Evolutionary conservation across 345 rosid genomes (phyloP).

Genomic region (Hibiscus syriacus): DNA sequence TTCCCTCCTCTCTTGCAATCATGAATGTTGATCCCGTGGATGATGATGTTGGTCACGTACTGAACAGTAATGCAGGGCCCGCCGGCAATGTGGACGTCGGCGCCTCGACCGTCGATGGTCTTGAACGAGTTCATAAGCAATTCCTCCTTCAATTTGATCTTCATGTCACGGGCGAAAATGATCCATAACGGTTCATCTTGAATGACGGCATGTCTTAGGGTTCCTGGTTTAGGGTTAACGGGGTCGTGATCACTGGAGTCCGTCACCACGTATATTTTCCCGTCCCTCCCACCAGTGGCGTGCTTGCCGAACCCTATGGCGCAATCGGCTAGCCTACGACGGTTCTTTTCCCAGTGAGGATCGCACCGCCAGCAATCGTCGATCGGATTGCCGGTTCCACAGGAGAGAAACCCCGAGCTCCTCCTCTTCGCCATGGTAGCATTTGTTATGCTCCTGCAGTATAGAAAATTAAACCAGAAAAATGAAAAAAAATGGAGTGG

Average conservation of each 20-base stretch:
- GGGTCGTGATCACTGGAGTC: slow-evolving; percentile 36
- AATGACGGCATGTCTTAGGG: slow-evolving; percentile 50
- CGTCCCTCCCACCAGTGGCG: slow-evolving; percentile 62
- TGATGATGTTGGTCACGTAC: slow-evolving; percentile 49
- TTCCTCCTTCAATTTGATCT: slow-evolving; percentile 42
- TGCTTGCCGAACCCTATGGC: slow-evolving; percentile 61
- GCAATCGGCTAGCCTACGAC: too few relatives aligned
- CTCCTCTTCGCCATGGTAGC: slow-evolving; percentile 45
- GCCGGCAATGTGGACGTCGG: slow-evolving; percentile 44
- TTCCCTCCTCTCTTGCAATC: slow-evolving; percentile 34
- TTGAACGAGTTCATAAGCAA: slow-evolving; percentile 33
- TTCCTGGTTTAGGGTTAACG: slow-evolving; percentile 57
- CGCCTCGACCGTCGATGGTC: slow-evolving; percentile 61
- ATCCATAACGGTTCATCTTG: slow-evolving; percentile 57
- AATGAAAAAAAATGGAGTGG: background rate
- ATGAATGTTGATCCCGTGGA: slow-evolving; percentile 49
- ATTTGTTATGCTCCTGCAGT: slow-evolving; percentile 36
- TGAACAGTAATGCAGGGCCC: slow-evolving; percentile 63
- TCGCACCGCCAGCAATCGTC: slow-evolving; percentile 73
- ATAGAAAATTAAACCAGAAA: background rate
- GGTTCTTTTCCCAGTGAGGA: slow-evolving; percentile 41
- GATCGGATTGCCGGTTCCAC: slow-evolving; percentile 59
- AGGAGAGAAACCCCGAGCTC: slow-evolving; percentile 47
- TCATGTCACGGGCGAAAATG: slow-evolving; percentile 56
- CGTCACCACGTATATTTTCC: slow-evolving; percentile 45